phyloP scores from a whole-genome alignment of 1,284 basidiomycete genomes.

The Athelia psychrophila region DNA sequence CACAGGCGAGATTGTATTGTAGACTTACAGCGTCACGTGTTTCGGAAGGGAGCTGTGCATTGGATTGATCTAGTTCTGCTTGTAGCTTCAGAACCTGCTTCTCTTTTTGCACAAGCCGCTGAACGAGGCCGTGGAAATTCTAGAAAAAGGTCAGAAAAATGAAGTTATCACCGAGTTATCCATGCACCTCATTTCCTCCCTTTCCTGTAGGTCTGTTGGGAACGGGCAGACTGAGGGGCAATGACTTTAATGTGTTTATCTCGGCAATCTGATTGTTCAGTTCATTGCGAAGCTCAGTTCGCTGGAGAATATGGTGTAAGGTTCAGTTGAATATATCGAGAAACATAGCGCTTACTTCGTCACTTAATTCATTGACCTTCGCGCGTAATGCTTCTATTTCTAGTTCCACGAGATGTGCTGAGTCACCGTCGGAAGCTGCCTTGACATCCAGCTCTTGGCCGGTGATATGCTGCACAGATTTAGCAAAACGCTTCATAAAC shows the following conservation, averaged over 20 bases:
- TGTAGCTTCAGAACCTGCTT: constrained; percentile 78
- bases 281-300: constrained; percentile 47
- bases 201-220: constrained; percentile 37
- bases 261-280: constrained; percentile 63
- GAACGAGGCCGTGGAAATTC: constrained; percentile 76
- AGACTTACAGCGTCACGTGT: constrained; percentile 54
- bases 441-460: constrained; percentile 60
- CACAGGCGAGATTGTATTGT: background rate
- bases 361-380: constrained; percentile 58
- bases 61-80: constrained; percentile 66
- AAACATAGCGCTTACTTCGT: constrained; percentile 48
- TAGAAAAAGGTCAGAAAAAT: constrained; percentile 19
- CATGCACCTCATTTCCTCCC: constrained; percentile 48
- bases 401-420: constrained; percentile 47
- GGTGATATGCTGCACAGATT: constrained; percentile 67
- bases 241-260: constrained; percentile 59
- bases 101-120: constrained; percentile 81
- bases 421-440: constrained; percentile 37
- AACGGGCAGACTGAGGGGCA: constrained; percentile 39
- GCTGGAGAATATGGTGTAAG: constrained; percentile 31
- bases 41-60: constrained; percentile 54
- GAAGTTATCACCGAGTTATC: background rate
- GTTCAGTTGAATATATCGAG: constrained; percentile 1
- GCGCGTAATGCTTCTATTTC: constrained; percentile 60
- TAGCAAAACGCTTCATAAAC: constrained; percentile 60